Conservation (phyloP, 306 rosid species). For the Citrullus colocynthis region DNA sequence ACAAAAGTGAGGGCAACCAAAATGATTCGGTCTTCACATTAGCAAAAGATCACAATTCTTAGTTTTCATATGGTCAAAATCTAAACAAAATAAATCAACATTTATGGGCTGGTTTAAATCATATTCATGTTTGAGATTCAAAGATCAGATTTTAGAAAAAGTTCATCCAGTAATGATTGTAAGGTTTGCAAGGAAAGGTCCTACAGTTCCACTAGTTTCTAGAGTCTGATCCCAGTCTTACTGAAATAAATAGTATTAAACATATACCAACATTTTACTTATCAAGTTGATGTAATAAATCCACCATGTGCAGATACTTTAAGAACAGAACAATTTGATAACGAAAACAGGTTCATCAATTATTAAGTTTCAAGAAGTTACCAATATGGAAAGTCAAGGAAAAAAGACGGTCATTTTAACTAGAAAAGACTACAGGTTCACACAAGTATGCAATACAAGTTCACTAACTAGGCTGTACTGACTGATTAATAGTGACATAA, state of each 20-base stretch:
- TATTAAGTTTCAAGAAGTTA: not conserved
- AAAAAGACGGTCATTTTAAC: not conserved
- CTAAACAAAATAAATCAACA: not conserved
- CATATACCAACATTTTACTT: not conserved
- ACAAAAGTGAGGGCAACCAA: not conserved
- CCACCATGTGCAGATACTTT: not conserved
- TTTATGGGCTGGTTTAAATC: not conserved
- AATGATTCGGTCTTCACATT: not conserved
- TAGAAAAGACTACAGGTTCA: not conserved
- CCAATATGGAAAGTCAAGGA: not conserved
- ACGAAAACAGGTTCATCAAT: not conserved
- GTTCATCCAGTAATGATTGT: not conserved
- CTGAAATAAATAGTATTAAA: not conserved
- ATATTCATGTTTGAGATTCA: not conserved
- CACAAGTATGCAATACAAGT: not conserved
- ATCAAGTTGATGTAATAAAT: not conserved
- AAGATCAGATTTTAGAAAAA: not conserved
- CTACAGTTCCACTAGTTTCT: not conserved
- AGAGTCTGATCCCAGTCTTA: not conserved
- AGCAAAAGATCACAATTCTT: not conserved
- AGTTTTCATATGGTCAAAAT: not conserved
- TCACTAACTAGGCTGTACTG: not conserved
- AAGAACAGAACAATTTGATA: not conserved
- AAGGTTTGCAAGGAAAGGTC: not conserved
- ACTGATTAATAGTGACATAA: not conserved